Base-by-base conservation (phyloP, 352 stramenopile genomes). In the Globisporangium cylindrosporum region DNA sequence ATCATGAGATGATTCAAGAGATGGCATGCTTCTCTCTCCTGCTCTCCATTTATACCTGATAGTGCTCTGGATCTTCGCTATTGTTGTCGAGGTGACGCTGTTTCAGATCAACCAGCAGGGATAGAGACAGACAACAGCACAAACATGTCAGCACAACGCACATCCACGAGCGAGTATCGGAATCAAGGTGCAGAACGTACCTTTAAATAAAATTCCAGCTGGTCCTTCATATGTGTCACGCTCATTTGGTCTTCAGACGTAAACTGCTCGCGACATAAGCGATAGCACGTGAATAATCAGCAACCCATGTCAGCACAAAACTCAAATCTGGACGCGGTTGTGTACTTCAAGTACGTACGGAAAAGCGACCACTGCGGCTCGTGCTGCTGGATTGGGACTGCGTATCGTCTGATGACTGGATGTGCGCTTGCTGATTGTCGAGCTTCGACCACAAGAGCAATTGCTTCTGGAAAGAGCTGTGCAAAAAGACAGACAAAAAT, bases 161-260 rank as follows among this genome's bases (percentile, higher is more conserved):
- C 14, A 59, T 38, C 4, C 29, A 15, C 53, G 25, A 38, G 12
- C 34, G 14, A 24, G 6, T 24, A 24, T 38, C 12, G 2, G 34
- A 27, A 14, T 6, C 29, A 29, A 22, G 56, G 20, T 43, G 10
- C 20, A 62, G 14, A 14, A 1, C 3, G 18, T 66, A 94, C 86
- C 79, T 94, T 92, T 75, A 94, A 84, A 80, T 93, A 94, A 70
- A 83, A 94, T 73, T 92, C 81, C n/a, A 94, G 70, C 43, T 94
- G 84, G 59, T 92, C 79, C 74, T 94, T 94, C 67, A 87, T 87
- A 15, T 76, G 66, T 58, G 85, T 88, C 51, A 94, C 68, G 59
- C 73, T 80, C 9, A 75, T 73, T 18, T 78, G 72, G 48, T 90
- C 82, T 70, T 94, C 86, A 18, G 77, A 81, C 15, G 74, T 68